Base-by-base conservation (phyloP, 1,284 basidiomycete species). In the Ganoderma lingzhi region DNA sequence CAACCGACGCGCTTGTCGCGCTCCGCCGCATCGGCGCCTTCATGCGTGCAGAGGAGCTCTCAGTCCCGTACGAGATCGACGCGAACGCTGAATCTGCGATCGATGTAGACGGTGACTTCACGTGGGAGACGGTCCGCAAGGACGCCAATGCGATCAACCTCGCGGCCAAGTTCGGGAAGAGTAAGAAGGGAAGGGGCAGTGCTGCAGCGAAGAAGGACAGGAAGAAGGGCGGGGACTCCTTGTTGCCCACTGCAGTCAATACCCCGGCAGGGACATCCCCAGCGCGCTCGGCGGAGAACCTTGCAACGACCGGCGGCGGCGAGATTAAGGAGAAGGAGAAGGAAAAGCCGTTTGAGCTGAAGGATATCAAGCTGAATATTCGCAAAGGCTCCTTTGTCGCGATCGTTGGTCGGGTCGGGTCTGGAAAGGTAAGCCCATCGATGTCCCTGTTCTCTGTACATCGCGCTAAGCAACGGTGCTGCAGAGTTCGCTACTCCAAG, bases 391-490 rank as follows among this genome's bases (percentile, higher is more conserved):
- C 88, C 9, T 90, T 94, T 44, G 87, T 92, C 2, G 92, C 89
- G 0, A 88, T 95, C 62, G 91, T 95, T 17, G 93, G 93, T 9
- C 82, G 85, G 2, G 89, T 94, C 51, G 93, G 92, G 0, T 90
- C 87, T 15, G 93, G 93, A 35, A 94, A 94, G 84, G 88, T 88
- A 61, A 12, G 76, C 56, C 19, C 61, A 4, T 9, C 14, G 15
- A 5, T 41, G 17, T 17, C 44, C 10, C 62, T 28, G n/a, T 61
- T 61, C 19, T 37, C 10, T 56, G 19, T n/a, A 35, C 37, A 9
- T 19, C 19, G 8, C 10, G 37, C 37, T 59, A n/a, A 61, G 12
- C 2, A 0, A 28, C 30, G 9, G 19, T 8, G 14, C 19, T 39
- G 30, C 72, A 89, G 88, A 89, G 87, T 63, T 91, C 90, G 0